A percentile compares a stretch with the other conserved stretches of the same genome.
Conservation (phyloP, 2,329 filamentous ascomycete genomes). For the Aspergillus udagawae region DNA sequence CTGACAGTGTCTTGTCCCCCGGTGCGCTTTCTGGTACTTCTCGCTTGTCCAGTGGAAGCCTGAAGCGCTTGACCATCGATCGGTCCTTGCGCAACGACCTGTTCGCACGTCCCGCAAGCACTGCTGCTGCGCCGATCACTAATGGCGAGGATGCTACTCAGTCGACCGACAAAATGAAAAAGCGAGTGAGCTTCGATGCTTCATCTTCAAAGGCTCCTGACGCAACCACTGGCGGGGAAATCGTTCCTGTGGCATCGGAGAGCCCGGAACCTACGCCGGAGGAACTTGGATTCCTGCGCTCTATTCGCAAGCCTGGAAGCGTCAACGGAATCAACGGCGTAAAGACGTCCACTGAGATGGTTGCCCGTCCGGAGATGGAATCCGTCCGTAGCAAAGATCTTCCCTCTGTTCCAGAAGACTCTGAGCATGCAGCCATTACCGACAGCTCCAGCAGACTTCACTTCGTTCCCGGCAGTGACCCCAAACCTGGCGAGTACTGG, state of each 20-base stretch:
- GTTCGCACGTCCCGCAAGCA: constrained; percentile 44
- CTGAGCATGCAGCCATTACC: constrained; percentile 36
- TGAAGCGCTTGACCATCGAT: constrained; percentile 93
- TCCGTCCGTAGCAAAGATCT: constrained; percentile 72
- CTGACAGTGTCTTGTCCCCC: constrained; percentile 77
- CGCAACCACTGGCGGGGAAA: constrained; percentile 42
- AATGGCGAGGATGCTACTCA: constrained; percentile 40
- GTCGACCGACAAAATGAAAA: constrained; percentile 49
- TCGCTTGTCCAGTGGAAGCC: constrained; percentile 63
- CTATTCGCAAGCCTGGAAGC: constrained; percentile 47
- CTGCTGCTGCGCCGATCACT: constrained; percentile 29
- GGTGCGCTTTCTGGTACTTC: constrained; percentile 73
- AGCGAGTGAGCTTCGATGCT: constrained; percentile 89
- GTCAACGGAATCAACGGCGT: constrained; percentile 39
- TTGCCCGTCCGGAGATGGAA: constrained; percentile 59
- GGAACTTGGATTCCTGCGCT: constrained; percentile 58
- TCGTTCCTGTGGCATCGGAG: constrained; percentile 50
- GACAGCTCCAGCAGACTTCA: constrained; percentile 28
- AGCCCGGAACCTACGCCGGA: constrained; percentile 54
- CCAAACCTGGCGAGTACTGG: constrained; percentile 75
- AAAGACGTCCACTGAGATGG: constrained; percentile 29
- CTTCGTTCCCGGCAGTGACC: constrained; percentile 39
- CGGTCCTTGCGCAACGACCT: constrained; percentile 69
- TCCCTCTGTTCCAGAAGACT: constrained; percentile 67
- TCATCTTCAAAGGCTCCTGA: constrained; percentile 44